A percentile compares a stretch with the other conserved stretches of the same genome.
Conservation (phyloP, 208 protist species). For the Leishmania tropica region DNA sequence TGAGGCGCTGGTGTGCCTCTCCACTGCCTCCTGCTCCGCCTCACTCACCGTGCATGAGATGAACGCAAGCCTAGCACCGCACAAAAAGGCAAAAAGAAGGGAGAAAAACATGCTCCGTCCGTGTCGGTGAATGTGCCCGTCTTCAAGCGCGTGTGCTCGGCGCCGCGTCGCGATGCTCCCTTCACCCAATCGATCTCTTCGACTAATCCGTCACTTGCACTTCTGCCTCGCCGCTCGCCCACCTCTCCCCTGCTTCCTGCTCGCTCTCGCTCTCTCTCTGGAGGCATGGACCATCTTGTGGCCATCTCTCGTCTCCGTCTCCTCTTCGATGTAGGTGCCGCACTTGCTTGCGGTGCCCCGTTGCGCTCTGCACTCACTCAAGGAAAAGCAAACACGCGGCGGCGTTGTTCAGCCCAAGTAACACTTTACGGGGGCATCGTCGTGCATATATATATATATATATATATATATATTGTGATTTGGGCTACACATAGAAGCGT, state of each 20-base stretch:
- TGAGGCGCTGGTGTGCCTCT: not conserved
- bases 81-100: not conserved
- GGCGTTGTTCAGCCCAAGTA: no score
- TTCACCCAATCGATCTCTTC: not conserved
- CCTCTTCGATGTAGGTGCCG: not conserved
- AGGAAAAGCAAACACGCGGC: not conserved
- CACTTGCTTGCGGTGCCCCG: not conserved
- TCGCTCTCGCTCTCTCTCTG: not conserved
- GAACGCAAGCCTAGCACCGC: not conserved
- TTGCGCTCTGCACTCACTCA: not conserved
- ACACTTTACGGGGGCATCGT: not conserved
- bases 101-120: not conserved
- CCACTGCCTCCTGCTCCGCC: not conserved
- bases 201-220: not conserved
- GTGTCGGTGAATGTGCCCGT: not conserved
- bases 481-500: not conserved
- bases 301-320: not conserved
- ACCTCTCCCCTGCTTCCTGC: not conserved
- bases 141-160: not conserved
- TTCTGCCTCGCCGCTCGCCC: not conserved
- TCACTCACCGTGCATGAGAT: not conserved
- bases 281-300: no score
- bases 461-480: not conserved
- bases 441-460: not conserved
- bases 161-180: not conserved